Conservation (phyloP, 345 rosid species). For the Citrus glauca region DNA sequence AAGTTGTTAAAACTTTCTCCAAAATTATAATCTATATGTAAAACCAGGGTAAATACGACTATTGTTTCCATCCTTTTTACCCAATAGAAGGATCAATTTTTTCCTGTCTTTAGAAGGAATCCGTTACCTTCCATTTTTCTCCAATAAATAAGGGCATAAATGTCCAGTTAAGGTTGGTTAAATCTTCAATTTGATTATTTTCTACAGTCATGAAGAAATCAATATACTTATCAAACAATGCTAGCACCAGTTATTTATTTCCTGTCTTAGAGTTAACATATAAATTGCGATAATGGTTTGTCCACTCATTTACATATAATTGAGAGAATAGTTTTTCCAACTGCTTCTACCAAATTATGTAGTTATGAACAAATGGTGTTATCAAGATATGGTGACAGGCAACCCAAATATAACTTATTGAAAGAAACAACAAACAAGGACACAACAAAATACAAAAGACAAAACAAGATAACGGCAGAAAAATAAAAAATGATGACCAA, state of each 20-base stretch:
- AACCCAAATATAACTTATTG: background rate
- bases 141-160: too few species aligned
- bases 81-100: background rate
- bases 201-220: background rate
- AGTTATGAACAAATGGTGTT: too few species aligned
- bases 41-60: background rate
- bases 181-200: background rate
- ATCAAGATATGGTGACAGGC: background rate
- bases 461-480: background rate
- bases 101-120: background rate
- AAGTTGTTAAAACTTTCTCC: background rate
- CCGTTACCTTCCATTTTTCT: too few species aligned
- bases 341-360: background rate
- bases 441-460: background rate
- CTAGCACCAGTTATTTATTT: background rate
- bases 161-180: background rate
- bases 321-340: background rate
- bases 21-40: background rate
- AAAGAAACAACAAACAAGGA: background rate
- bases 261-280: background rate
- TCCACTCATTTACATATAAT: background rate
- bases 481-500: constrained; percentile 3
- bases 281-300: background rate
- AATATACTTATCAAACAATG: background rate
- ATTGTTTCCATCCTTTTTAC: background rate